Evolutionary conservation across 2,329 filamentous ascomycete species (phyloP), one percentile per base, ranked within the genome.

Genomic region (Penicillium sp.): DNA sequence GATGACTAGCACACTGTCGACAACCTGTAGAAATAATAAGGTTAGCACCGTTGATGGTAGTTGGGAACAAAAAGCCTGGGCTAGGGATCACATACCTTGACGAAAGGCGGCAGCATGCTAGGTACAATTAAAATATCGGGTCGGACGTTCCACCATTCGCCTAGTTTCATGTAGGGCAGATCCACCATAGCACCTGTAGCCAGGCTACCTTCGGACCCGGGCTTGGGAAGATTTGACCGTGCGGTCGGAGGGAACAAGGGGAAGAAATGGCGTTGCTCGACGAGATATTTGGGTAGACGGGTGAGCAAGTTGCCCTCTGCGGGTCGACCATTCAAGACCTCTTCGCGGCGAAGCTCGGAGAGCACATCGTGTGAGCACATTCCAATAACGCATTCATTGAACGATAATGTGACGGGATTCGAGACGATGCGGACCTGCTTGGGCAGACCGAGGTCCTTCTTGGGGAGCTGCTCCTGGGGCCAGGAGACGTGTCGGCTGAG

Each of bases 181-280:
- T 99, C 94, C 50, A 97, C 72, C 79, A 88, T 87, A 0, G 91
- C 86, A 0, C 92, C 92, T 0, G 89, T 87, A 5, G 84, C 85
- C 38, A 84, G 67, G 0, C 82, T 84, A 57, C 83, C 81, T 19
- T 78, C 80, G 2, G 82, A 84, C 0, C 86, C 86, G 1, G 85
- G 85, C 70, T 83, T 88, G 31, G 87, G 86, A 54, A 91, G 76
- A 63, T 79, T 84, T 56, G 84, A 81, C 48, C 92, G 82, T 50
- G 89, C 86, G 13, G 87, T 82, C 0, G 93, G 87, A 6, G 94
- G 94, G 69, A 92, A 97, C 0, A 97, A 76, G 0, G 94, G 94
- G 68, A 91, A 91, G 74, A 92, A 97, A 70, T 94, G 92, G 7
- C 92, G 81, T 76, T 97, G 94, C 75, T 96, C 89, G 56, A 99